Percentiles rank a stretch among this genome's conserved stretches.
Conservation (phyloP, 495 filamentous ascomycete genomes). For the Corynascus novoguineensis region DNA sequence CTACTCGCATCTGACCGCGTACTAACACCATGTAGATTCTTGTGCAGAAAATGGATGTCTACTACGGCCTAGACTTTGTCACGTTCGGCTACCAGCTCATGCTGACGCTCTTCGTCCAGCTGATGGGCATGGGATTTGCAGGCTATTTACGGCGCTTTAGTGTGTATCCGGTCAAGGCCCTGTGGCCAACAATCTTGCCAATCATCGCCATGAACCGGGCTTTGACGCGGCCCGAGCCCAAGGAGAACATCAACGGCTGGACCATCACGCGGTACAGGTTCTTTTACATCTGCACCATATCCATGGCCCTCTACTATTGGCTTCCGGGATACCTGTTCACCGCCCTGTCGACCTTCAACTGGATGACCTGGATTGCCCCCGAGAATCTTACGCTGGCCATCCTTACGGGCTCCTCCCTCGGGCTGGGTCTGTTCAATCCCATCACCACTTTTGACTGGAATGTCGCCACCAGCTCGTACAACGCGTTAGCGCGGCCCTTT, state of each 20-base stretch:
- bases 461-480: constrained; percentile 28
- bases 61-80: constrained; percentile 25
- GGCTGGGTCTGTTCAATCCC: constrained; percentile 31
- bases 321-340: constrained; percentile 35
- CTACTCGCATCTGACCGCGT: too few species aligned
- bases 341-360: constrained; percentile 35
- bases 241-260: constrained; percentile 34
- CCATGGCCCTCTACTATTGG: constrained; percentile 38
- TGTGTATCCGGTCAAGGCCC: constrained; percentile 36
- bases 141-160: constrained; percentile 47
- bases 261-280: constrained; percentile 37
- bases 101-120: constrained; percentile 35
- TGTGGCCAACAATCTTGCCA: constrained; percentile 30
- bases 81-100: constrained; percentile 36
- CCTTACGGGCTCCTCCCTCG: constrained; percentile 25
- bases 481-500: constrained; percentile 32
- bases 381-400: constrained; percentile 30
- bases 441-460: constrained; percentile 36
- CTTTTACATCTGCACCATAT: constrained; percentile 28
- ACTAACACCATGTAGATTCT: constrained; percentile 20
- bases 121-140: constrained; percentile 43
- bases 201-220: constrained; percentile 33
- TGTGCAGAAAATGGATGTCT: constrained; percentile 24
- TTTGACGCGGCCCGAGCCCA: constrained; percentile 21
- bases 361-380: constrained; percentile 40